A percentile compares a stretch with the other conserved stretches of the same genome.
Conservation (phyloP, 495 filamentous ascomycete species). For the Cercophora scortea region DNA sequence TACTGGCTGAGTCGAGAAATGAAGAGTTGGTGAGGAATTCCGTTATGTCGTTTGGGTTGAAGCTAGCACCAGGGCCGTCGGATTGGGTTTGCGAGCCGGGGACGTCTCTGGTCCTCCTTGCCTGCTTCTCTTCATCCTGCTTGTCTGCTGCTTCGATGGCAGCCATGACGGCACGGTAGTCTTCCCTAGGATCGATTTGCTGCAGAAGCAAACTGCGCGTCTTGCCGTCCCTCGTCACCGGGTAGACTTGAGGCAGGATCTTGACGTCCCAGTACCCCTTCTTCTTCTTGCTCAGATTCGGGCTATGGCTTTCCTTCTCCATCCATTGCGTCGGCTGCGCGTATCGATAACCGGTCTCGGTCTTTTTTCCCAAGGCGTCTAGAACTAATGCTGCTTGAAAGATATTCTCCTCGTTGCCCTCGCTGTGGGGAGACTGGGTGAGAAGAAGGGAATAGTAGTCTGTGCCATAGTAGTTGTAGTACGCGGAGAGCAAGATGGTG, state of each 20-base stretch:
- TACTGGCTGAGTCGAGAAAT: neutral
- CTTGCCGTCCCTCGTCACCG: constrained; percentile 1
- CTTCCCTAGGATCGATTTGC: constrained; percentile 18
- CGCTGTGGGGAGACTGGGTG: constrained; percentile 46
- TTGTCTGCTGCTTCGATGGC: constrained; percentile 3
- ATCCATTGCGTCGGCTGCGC: constrained; percentile 8
- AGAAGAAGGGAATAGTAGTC: constrained; percentile 51
- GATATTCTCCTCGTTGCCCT: constrained; percentile 63
- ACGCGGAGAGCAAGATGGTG: constrained; percentile 48
- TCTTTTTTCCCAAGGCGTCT: constrained; percentile 18
- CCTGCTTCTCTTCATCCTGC: neutral
- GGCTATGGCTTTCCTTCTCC: neutral
- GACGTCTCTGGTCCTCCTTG: neutral
- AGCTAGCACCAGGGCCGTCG: no score
- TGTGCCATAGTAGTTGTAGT: constrained; percentile 58
- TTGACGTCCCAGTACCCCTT: constrained; percentile 43
- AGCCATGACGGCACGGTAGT: constrained; percentile 13
- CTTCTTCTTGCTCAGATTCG: neutral
- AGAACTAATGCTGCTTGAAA: constrained; percentile 46
- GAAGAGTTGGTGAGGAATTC: constrained; percentile 5
- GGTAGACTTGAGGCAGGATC: constrained; percentile 2
- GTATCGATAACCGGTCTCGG: neutral
- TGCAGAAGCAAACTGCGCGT: constrained; percentile 14
- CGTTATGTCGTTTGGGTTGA: neutral
- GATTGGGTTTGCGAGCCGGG: no score